Percentiles rank a stretch among this genome's conserved stretches.
Evolutionary conservation across 345 rosid species (phyloP).

Genomic region (Mercurialis annua): DNA sequence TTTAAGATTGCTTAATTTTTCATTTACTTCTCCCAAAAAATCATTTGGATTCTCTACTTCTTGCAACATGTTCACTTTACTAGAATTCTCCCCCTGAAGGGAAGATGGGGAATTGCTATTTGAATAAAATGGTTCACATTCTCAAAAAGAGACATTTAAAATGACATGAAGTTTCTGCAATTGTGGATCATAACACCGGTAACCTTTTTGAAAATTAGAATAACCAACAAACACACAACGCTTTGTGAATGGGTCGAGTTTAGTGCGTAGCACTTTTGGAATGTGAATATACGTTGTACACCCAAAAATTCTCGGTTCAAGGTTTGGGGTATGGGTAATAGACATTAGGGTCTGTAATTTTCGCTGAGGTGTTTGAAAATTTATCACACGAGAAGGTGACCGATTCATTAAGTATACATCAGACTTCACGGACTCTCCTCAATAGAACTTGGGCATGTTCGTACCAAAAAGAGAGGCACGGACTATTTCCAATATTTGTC

Average conservation of each 20-base stretch:
- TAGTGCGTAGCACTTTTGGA: background rate
- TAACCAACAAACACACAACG: conserved; percentile 16
- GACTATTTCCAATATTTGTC: background rate
- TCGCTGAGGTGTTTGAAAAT: background rate
- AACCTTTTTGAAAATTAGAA: conserved; percentile 5
- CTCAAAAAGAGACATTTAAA: background rate
- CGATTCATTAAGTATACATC: background rate
- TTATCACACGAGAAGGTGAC: background rate
- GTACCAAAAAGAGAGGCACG: conserved; percentile 1
- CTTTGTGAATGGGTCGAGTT: background rate
- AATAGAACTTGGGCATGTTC: conserved; percentile 3
- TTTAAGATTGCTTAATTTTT: background rate
- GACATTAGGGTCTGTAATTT: background rate
- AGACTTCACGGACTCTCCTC: background rate
- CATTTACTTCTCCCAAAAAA: too few species aligned
- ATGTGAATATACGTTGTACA: background rate
- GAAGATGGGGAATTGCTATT: background rate
- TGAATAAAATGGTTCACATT: background rate
- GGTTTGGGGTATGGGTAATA: background rate
- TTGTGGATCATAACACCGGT: background rate
- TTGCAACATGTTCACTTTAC: background rate
- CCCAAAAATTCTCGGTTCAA: background rate
- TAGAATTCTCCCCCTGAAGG: background rate
- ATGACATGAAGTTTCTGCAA: background rate
- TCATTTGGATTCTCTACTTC: too few species aligned